Evolutionary conservation across 192 early-diverging fungal genomes (phyloP).

Genomic region (Coemansia sp.): DNA sequence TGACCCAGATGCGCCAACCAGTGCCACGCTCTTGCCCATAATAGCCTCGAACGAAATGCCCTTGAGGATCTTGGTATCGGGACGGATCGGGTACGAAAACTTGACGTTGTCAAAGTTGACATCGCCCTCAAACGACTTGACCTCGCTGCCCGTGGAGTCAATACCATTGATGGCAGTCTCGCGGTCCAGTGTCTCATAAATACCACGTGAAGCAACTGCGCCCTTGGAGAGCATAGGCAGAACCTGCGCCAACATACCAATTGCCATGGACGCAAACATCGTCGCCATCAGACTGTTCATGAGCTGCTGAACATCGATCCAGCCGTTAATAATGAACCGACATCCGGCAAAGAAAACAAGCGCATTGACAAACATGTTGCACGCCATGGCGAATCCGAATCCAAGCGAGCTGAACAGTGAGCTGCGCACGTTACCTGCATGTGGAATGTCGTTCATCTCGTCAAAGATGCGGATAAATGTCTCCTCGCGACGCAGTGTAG

Average conservation of each 20-base stretch:
- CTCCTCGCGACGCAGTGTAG: conserved; percentile 65
- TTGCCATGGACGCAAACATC: conserved; percentile 59
- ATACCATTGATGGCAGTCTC: conserved; percentile 58
- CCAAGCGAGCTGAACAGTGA: conserved; percentile 49
- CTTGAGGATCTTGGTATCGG: conserved; percentile 62
- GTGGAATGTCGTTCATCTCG: conserved; percentile 49
- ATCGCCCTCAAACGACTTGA: conserved; percentile 59
- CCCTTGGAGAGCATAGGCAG: conserved; percentile 77
- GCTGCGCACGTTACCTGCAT: conserved; percentile 39
- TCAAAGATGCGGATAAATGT: conserved; percentile 48
- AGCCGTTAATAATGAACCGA: conserved; percentile 54
- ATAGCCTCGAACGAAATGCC: conserved; percentile 58
- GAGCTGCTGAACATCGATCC: conserved; percentile 44
- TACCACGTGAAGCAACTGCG: conserved; percentile 72
- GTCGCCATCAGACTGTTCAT: conserved; percentile 55
- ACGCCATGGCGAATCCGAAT: conserved; percentile 58
- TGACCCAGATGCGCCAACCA: conserved; percentile 83
- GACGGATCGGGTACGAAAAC: conserved; percentile 68
- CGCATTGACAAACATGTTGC: conserved; percentile 58
- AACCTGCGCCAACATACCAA: conserved; percentile 60
- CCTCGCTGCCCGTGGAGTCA: conserved; percentile 55
- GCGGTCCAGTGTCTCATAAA: conserved; percentile 77
- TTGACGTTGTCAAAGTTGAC: conserved; percentile 50
- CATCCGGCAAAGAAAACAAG: conserved; percentile 61
- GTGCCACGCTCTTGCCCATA: conserved; percentile 72